phyloP scores from a whole-genome alignment of 768 basidiomycete species.

The Boletus patriciae region DNA sequence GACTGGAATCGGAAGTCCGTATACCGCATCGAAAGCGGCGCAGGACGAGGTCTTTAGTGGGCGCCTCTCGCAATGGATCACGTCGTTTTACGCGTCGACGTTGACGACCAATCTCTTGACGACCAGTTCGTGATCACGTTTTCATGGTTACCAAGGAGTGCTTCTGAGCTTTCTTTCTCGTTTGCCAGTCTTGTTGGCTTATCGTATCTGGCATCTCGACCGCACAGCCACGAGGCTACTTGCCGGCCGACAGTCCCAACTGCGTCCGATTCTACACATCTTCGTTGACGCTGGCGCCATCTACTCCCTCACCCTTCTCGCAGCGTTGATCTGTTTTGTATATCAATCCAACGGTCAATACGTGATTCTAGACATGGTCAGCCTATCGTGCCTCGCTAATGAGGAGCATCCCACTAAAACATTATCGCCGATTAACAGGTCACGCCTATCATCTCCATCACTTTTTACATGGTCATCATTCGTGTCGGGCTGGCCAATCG shows the following conservation, averaged over 20 bases:
- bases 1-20: background rate
- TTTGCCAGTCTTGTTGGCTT: slow-evolving; percentile 24
- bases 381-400: background rate
- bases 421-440: background rate
- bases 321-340: background rate
- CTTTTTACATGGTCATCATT: background rate
- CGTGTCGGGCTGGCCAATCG: too few species aligned
- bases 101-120: slow-evolving; percentile 30
- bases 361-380: background rate
- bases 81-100: slow-evolving; percentile 21
- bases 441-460: background rate
- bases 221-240: slow-evolving; percentile 20
- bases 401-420: background rate
- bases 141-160: too few species aligned
- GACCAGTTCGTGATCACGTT: slow-evolving; percentile 19
- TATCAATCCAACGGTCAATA: background rate
- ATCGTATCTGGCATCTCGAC: slow-evolving; percentile 29
- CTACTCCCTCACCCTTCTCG: background rate
- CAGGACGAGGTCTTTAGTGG: slow-evolving; percentile 23
- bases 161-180: background rate
- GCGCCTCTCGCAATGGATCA: slow-evolving; percentile 32
- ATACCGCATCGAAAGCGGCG: slow-evolving; percentile 10
- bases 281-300: background rate
- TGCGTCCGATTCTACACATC: background rate
- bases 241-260: background rate